These are phyloP conservation scores for Lactarius sanguifluus DNA, from an alignment of 768 basidiomycete species.

Conservation along the genomic window DNA sequence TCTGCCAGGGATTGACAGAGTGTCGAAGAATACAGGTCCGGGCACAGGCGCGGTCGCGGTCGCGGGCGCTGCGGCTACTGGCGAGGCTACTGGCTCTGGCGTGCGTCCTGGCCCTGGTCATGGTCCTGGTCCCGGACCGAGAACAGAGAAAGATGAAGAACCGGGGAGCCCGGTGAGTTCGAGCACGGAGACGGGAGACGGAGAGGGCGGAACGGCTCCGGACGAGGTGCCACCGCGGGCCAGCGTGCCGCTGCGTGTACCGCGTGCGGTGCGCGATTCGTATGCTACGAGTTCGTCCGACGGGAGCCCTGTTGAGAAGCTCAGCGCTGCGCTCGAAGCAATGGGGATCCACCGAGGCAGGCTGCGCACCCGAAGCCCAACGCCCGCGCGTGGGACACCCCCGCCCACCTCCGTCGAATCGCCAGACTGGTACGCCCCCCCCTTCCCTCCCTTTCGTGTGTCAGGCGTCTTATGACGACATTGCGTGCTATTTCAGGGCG, in stretches of 20 bases:
- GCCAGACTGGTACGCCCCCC: constrained; percentile 46
- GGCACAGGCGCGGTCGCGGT: background rate
- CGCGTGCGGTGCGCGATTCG: constrained; percentile 33
- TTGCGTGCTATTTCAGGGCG: constrained; percentile 30
- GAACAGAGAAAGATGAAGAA: background rate
- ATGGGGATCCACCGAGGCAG: constrained; percentile 48
- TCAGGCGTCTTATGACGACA: background rate
- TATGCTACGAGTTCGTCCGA: constrained; percentile 49
- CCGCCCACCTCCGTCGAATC: constrained; percentile 29
- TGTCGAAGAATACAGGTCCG: constrained; percentile 1
- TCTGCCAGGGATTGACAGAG: constrained; percentile 8
- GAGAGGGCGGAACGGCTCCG: constrained; percentile 8
- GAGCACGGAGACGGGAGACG: constrained; percentile 9
- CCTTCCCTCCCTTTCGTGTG: background rate
- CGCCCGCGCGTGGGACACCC: constrained; percentile 40
- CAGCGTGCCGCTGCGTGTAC: constrained; percentile 33
- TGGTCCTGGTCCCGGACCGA: background rate
- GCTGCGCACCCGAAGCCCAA: constrained; percentile 52
- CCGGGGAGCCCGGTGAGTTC: constrained; percentile 10
- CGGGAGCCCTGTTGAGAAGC: constrained; percentile 45
- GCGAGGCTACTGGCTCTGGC: background rate
- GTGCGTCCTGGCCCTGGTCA: background rate
- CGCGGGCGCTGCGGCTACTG: background rate
- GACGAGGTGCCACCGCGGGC: constrained; percentile 1
- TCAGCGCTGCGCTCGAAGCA: constrained; percentile 38